Percentiles rank a stretch among this genome's conserved stretches.
These are phyloP conservation scores for Lepidium aucheri DNA, from an alignment of 345 rosid species.

Conservation along the genomic window DNA sequence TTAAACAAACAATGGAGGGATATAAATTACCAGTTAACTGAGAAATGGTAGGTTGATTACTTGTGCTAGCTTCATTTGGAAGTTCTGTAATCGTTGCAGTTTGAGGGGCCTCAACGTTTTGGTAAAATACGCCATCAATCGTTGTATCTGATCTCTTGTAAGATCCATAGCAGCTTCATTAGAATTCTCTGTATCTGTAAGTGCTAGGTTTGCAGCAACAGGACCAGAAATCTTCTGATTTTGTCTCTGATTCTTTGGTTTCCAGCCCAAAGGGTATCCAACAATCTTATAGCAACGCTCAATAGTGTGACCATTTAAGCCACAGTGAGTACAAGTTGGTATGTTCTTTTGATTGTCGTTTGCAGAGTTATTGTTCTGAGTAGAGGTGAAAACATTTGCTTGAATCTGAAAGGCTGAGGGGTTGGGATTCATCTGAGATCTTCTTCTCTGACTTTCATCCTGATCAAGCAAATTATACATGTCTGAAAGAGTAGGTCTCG, in stretches of 20 bases:
- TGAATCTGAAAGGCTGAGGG: background rate
- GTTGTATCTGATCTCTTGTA: too few relatives aligned
- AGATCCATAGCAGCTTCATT: too few relatives aligned
- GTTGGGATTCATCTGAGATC: background rate
- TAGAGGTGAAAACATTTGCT: background rate
- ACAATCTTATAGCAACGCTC: background rate
- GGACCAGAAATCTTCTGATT: too few relatives aligned
- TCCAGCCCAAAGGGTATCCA: background rate
- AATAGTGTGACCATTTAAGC: background rate
- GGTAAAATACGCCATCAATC: too few relatives aligned
- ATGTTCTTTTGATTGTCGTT: background rate
- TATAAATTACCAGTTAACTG: background rate
- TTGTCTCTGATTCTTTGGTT: background rate
- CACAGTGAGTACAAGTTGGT: background rate
- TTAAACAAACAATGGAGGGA: background rate
- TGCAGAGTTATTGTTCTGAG: background rate
- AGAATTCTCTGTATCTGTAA: background rate
- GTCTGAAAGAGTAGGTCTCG: background rate
- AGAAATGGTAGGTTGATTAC: fast-evolving
- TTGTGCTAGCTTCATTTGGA: background rate
- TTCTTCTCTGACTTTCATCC: background rate
- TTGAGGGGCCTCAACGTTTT: too few relatives aligned
- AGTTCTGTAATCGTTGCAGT: background rate
- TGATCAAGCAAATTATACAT: background rate
- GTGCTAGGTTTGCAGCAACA: background rate